These are phyloP conservation scores for Lepidium campestre DNA, from an alignment of 441 rosid species.

Conservation along the genomic window DNA sequence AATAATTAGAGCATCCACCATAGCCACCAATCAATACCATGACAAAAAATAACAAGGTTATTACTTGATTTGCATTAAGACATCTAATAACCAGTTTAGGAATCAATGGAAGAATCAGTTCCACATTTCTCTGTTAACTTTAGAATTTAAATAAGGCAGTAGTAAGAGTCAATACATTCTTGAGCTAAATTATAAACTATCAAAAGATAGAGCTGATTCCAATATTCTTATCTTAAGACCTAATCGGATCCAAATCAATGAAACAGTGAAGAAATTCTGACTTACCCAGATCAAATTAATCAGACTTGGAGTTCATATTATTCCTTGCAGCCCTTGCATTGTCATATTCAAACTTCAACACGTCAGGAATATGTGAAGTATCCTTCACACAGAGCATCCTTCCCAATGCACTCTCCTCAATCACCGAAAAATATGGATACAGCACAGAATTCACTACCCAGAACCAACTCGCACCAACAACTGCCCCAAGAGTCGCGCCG, in stretches of 20 bases:
- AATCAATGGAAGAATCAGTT: not conserved
- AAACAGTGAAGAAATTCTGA: not conserved
- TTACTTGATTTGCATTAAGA: not conserved
- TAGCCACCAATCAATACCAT: not conserved
- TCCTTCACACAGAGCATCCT: conserved; percentile 73
- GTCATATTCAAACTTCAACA: conserved; percentile 85
- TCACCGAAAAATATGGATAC: conserved; percentile 46
- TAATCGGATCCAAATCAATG: not conserved
- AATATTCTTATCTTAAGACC: not conserved
- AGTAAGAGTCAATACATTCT: not conserved
- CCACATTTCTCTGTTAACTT: not conserved
- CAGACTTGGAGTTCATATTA: conserved; percentile 36
- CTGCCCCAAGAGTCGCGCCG: conserved; percentile 58
- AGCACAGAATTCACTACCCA: conserved; percentile 66
- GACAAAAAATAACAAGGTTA: not conserved
- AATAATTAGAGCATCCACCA: not conserved
- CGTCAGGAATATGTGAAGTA: conserved; percentile 81
- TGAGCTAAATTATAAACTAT: not conserved
- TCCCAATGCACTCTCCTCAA: conserved; percentile 75
- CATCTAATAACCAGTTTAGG: not conserved
- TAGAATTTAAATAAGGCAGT: not conserved
- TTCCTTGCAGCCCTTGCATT: conserved; percentile 80
- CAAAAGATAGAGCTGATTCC: not conserved
- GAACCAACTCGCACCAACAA: conserved; percentile 70
- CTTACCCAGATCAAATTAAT: conserved; percentile 38